Conservation (phyloP, 2,329 filamentous ascomycete species). For the Neofusicoccum kwambonambiense region DNA sequence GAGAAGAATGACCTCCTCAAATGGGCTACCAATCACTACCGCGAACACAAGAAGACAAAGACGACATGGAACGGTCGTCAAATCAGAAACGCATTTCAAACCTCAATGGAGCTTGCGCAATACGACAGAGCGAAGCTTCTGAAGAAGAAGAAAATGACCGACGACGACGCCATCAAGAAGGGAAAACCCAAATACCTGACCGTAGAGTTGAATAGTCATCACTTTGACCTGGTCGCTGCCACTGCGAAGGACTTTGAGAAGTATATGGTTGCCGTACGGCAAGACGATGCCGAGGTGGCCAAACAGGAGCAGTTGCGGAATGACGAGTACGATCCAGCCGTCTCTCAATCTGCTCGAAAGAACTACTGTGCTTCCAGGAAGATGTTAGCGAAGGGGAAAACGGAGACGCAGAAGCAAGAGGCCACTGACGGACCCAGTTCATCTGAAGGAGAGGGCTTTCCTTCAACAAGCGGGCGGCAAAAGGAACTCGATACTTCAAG, state of each 20-base stretch:
- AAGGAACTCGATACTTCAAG: too few species aligned
- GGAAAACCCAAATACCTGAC: conserved; percentile 19
- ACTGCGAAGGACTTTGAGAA: conserved; percentile 20
- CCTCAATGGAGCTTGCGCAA: conserved; percentile 22
- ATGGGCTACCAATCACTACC: background rate
- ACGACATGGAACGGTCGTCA: conserved; percentile 22
- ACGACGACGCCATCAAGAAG: background rate
- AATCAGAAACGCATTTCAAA: conserved; percentile 25
- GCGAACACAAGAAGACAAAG: background rate
- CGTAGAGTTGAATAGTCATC: conserved; percentile 15
- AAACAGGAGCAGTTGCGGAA: background rate
- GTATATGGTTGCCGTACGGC: conserved; percentile 17
- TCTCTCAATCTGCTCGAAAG: background rate
- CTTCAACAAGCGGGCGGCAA: too few species aligned
- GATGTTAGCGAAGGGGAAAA: background rate
- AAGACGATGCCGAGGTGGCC: conserved; percentile 4
- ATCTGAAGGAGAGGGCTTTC: too few species aligned
- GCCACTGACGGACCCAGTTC: too few species aligned
- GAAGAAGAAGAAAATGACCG: background rate
- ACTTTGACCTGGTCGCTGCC: conserved; percentile 19
- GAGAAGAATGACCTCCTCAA: background rate
- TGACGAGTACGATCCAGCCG: background rate
- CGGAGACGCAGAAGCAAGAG: too few species aligned
- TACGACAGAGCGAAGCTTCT: conserved; percentile 8
- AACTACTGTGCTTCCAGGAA: background rate